A percentile compares a stretch with the other conserved stretches of the same genome.
Evolutionary conservation across 2,329 filamentous ascomycete genomes (phyloP).

Genomic region (Aspergillus fumigatiaffinis): DNA sequence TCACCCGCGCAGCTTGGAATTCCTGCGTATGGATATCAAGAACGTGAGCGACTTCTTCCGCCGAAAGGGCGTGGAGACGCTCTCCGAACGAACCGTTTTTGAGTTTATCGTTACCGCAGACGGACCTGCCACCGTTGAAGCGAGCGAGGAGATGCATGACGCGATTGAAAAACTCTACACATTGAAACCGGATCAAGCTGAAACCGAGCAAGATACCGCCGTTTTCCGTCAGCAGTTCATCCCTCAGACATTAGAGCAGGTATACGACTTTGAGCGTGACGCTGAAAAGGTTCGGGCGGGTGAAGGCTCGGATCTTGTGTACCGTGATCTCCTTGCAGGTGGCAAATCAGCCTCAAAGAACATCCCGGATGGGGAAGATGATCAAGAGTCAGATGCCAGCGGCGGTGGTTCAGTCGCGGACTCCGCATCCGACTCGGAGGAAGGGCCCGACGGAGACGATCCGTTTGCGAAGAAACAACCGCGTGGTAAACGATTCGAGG

Average conservation of each 20-base stretch:
- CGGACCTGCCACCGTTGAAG: constrained; percentile 38
- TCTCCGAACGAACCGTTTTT: constrained; percentile 77
- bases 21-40: constrained; percentile 97
- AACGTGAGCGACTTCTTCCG: constrained; percentile 93
- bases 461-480: constrained; percentile 64
- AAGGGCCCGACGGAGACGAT: constrained; percentile 41
- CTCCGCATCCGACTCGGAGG: constrained; percentile 43
- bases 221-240: constrained; percentile 97
- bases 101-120: constrained; percentile 69
- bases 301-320: constrained; percentile 72
- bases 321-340: constrained; percentile 76
- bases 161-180: constrained; percentile 66
- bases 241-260: constrained; percentile 89
- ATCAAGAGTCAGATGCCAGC: constrained; percentile 31
- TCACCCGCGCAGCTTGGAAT: constrained; percentile 87
- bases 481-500: constrained; percentile 78
- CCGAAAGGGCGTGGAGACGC: constrained; percentile 73
- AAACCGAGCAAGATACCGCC: constrained; percentile 66
- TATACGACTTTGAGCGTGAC: constrained; percentile 93
- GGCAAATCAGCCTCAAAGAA: constrained; percentile 37
- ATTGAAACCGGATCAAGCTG: constrained; percentile 46
- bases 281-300: constrained; percentile 71
- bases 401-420: constrained; percentile 30
- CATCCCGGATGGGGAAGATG: constrained; percentile 33
- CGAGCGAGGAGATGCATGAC: constrained; percentile 55